These are phyloP conservation scores for Sechiopsis laciniata DNA, from an alignment of 306 rosid species.

Conservation along the genomic window DNA sequence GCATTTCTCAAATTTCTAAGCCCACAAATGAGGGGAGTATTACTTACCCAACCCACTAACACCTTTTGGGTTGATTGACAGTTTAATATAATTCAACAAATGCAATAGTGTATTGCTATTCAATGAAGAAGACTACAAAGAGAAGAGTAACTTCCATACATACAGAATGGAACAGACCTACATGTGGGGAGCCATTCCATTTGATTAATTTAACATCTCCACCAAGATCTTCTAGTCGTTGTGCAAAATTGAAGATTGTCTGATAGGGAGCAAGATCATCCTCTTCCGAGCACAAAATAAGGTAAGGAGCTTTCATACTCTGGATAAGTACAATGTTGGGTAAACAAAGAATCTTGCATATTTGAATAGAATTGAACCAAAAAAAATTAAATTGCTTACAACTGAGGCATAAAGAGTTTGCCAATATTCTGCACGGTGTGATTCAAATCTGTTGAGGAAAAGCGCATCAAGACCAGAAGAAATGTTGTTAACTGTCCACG, in stretches of 20 bases:
- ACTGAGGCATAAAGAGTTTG: conserved; percentile 74
- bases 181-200: conserved; percentile 81
- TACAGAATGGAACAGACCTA: conserved; percentile 46
- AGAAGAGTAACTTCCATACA: not conserved
- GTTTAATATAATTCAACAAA: too few relatives aligned
- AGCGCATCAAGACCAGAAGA: conserved; percentile 85
- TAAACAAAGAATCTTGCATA: conserved; percentile 17
- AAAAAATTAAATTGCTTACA: conserved; percentile 42
- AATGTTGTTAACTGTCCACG: conserved; percentile 65
- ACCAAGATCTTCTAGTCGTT: conserved; percentile 61
- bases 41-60: too few relatives aligned
- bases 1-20: too few relatives aligned
- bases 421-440: conserved; percentile 95
- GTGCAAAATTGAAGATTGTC: conserved; percentile 61
- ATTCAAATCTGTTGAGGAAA: conserved; percentile 78
- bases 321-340: conserved; percentile 35
- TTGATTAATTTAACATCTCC: conserved; percentile 70
- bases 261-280: conserved; percentile 83
- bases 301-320: conserved; percentile 85
- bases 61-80: too few relatives aligned
- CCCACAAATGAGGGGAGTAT: too few relatives aligned
- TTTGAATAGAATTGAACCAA: not conserved
- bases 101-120: not conserved
- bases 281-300: conserved; percentile 69
- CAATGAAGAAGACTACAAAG: not conserved